Base-by-base conservation (phyloP, 495 filamentous ascomycete species). In the Aspergillus saccharolyticus region DNA sequence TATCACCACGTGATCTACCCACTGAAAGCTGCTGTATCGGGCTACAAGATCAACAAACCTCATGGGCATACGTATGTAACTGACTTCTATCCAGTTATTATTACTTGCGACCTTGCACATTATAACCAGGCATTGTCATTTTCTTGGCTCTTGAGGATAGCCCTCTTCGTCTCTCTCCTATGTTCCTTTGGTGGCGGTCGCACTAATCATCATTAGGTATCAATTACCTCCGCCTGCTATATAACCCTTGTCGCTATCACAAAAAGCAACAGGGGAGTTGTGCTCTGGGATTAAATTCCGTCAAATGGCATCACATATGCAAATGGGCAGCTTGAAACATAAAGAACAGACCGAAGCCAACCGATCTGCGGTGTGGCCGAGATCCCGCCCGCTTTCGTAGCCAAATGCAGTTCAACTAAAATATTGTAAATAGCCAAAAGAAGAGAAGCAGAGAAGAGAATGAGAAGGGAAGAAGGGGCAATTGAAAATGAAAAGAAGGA, bases 251-350 rank as follows among this genome's bases (percentile, higher is more conserved):
- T 43, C 46, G 54, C 16, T 48, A 52, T 48, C 60, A n/a, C n/a
- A n/a, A 25, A 44, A 54, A 63, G 55, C 54, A 58, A 53, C 18
- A 59, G 48, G 22, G 56, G 30, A 57, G 42, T 57, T 59, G 50
- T 59, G 56, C 56, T 56, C 56, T 47, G 58, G n/a, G 47, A 57
- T 59, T 59, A 15, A 57, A 28, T 59, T 60, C 56, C 55, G 28
- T 55, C 46, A 28, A 65, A 62, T 66, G 60, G 56, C 61, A 66
- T 62, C 63, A 61, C 54, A 67, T 62, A 65, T 62, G 61, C 61
- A 61, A 61, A 61, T 56, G 53, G 55, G 22, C 52, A 63, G 55
- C 46, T 57, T 58, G 60, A 57, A 48, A 56, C 59, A 57, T 49
- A 51, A 58, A 62, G 56, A 61, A 57, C 50, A 60, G 55, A 63